Base-by-base conservation (phyloP, 208 protist species). In the Wallacemonas sp. region DNA sequence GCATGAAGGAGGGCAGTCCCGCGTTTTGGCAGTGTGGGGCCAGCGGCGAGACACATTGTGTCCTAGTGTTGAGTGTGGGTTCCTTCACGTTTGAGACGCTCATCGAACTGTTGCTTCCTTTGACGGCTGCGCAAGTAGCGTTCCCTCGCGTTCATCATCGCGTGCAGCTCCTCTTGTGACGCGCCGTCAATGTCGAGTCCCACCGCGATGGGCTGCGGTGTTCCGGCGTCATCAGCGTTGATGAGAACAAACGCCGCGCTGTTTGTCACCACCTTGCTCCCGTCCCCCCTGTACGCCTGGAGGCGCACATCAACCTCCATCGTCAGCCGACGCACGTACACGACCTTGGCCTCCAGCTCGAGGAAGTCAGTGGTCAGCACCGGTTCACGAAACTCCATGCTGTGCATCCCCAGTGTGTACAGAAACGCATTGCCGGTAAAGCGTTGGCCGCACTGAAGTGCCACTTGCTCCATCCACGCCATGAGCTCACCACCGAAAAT, bases 181-280 rank as follows among this genome's bases (percentile, higher is more conserved):
- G 65, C 46, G 2, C 17, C 22, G n/a, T 15, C 2, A 8, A 71
- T 27, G 19, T 55, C 53, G 17, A 71, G 50, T 6, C 57, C 57
- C 1, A 9, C 19, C 1, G 4, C 13, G 21, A 64, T 71, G 6
- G 41, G 29, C n/a, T 33, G 42, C 5, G 36, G 13, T 2, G 8
- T 30, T 17, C 69, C 69, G 19, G 36, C 3, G 8, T 64, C 50
- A 32, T 83, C 72, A 33, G 76, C 44, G 30, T 46, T 63, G 19
- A 83, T 52, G 30, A 89, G 63, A 8, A 89, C 27, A 57, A 85
- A 89, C 13, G 63, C 58, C 32, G 78, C 78, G 19, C 63, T 45
- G 68, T 82, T 89, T 5, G 76, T 83, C 9, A 53, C 63, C 0
- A 60, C 63, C 50, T 57, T 57, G 39, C 50, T 50, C 1, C 75